Evolutionary conservation across 768 basidiomycete genomes (phyloP), one percentile per base, ranked within the genome.

Genomic region (Auricularia sp.): DNA sequence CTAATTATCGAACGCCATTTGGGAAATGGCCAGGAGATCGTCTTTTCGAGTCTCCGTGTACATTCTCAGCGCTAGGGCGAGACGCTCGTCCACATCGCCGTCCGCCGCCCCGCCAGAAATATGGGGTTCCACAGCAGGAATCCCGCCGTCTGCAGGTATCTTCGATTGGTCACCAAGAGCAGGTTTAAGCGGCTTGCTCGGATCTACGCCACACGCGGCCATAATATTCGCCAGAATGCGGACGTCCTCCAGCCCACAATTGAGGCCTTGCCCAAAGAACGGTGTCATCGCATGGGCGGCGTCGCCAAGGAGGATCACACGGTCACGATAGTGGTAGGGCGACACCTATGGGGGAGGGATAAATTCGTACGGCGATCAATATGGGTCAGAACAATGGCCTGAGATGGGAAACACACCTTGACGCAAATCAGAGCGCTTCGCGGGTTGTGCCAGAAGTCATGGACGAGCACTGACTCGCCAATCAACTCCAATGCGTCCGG

Each of bases 221-320:
- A 98, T 80, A 64, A 94, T 77, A 36, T 84, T 81, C 66, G 86
- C 83, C 68, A 99, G 82, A 63, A 98, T 85, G 69, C 97, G 86
- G 70, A 98, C 94, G 75, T 99, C 96, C 77, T 99, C 96, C 63
- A 99, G 83, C 16, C 96, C 96, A 73, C 95, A 97, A 73, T 99
- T 99, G 70, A 98, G 82, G 51, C 96, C 96, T 81, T 99, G 96
- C 54, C 96, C 91, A 74, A 90, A 94, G 78, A 94, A 95, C 67
- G 96, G 95, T n/a, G 95, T 94, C 94, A 98, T 98, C 54, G 93
- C 90, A 76, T 99, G 96, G 11, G 94, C 92, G 47, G 96, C 89
- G 75, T 99, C 96, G 64, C 96, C 96, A 62, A 99, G 77, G 64
- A 98, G 83, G 45, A 98, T 82, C 67, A 81, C 92, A 70, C 90